Conservation (phyloP, 441 rosid species). For the Gossypium davidsonii region DNA sequence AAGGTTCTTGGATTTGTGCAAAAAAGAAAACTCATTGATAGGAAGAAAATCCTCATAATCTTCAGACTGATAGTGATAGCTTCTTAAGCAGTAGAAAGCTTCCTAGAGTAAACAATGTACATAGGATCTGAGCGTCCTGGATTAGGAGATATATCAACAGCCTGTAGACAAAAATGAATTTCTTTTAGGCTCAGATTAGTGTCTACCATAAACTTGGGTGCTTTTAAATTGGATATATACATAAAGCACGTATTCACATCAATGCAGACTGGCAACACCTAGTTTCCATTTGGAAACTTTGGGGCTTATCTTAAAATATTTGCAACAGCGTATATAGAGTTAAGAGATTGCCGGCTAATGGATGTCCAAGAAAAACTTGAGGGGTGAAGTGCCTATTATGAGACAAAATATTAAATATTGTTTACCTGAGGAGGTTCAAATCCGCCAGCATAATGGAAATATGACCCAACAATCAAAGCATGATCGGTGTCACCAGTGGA, state of each 20-base stretch:
- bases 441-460: conserved; percentile 90
- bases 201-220: not conserved
- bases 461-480: conserved; percentile 75
- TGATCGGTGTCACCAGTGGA: conserved; percentile 87
- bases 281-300: not conserved
- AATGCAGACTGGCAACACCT: not conserved
- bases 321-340: not conserved
- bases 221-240: not conserved
- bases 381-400: not conserved
- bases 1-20: not conserved
- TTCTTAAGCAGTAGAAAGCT: conserved; percentile 41
- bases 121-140: conserved; percentile 83
- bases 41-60: conserved; percentile 3
- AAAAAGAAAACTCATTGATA: not conserved
- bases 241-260: not conserved
- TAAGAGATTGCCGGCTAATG: not conserved
- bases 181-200: not conserved
- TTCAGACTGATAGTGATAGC: not conserved
- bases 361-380: not conserved
- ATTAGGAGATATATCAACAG: conserved; percentile 87
- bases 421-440: conserved; percentile 86
- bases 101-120: conserved; percentile 74
- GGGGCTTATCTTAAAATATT: not conserved
- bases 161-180: conserved; percentile 35
- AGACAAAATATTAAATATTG: not conserved